phyloP scores from a whole-genome alignment of 208 protist species.

The Leishmania tarentolae region DNA sequence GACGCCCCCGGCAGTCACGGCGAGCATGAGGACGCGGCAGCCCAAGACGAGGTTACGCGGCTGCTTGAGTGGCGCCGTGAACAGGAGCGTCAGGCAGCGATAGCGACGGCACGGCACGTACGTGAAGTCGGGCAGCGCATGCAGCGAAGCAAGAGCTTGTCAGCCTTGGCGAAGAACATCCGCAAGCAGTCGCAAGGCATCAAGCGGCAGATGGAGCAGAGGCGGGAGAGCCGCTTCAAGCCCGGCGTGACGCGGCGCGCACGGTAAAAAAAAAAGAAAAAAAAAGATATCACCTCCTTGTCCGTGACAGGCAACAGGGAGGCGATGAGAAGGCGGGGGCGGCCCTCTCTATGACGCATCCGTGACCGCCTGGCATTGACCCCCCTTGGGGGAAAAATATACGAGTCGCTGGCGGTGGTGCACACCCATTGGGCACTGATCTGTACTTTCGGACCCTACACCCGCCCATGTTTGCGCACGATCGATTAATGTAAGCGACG shows the following conservation, averaged over 20 bases:
- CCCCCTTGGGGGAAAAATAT: no score
- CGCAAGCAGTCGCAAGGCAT: constrained; percentile 80
- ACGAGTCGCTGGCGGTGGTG: no score
- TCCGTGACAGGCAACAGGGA: neutral
- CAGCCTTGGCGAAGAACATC: constrained; percentile 77
- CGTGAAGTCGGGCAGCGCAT: constrained; percentile 83
- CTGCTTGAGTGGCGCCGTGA: constrained; percentile 45
- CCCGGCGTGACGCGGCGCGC: constrained; percentile 54
- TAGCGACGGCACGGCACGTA: constrained; percentile 52
- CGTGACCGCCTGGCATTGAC: neutral
- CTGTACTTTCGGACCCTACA: neutral
- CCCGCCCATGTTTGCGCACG: neutral
- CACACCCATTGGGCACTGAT: no score
- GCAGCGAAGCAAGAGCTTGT: constrained; percentile 80
- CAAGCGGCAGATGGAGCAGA: constrained; percentile 63
- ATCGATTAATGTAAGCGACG: neutral
- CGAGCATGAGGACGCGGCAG: constrained; percentile 8
- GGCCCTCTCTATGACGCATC: neutral
- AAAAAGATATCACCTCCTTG: neutral
- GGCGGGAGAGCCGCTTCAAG: constrained; percentile 78
- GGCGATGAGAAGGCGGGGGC: neutral
- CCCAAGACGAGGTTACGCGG: constrained; percentile 53
- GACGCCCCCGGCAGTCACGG: neutral
- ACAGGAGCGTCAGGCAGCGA: constrained; percentile 45
- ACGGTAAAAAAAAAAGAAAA: neutral